Base-by-base conservation (phyloP, 495 filamentous ascomycete species). In the Jackrogersella minutella region DNA sequence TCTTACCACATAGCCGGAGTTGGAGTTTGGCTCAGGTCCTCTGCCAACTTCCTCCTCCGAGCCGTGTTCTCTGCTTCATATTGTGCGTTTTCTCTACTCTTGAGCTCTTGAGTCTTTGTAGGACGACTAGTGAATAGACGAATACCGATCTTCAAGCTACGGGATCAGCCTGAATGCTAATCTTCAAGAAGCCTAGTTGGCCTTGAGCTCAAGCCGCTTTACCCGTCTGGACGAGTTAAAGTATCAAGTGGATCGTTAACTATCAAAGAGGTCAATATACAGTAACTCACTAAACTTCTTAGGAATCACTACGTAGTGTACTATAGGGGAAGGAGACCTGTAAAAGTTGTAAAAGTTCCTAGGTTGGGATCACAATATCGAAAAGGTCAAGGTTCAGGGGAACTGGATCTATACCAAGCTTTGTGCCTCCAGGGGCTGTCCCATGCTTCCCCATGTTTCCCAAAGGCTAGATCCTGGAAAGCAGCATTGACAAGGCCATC, bases 401-500 rank as follows among this genome's bases (percentile, higher is more conserved):
- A 22, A 57, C 34, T 56, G 47, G 50, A 58, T 57, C 51, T 56
- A 44, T 52, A 46, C 61, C 50, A 52, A 59, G 19, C 28, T 39
- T 58, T 16, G 16, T 39, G n/a, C 16, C 41, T 50, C 30, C 56
- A 34, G 44, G 60, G 60, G 34, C 31, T 24, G 1, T 30, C 50
- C 66, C 58, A 68, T 63, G 55, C 37, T n/a, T n/a, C 26, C 26
- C 26, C 26, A 30, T 30, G 26, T 7, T 62, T 65, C 44, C 61
- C 50, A 36, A 49, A 69, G 66, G 43, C 66, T 65, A 69, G 61
- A 61, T 19, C 57, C 57, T 21, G 34, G 43, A 61, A 52, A 19
- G 26, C 37, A 53, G 37, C 24, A 31, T 64, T 51, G 52, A 44
- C 22, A 59, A 17, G 60, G 44, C 49, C 49, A 22, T 55, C 49